Percentiles rank a stretch among this genome's conserved stretches.
These are phyloP conservation scores for Royoungia palumana DNA, from an alignment of 768 basidiomycete species.

Conservation along the genomic window DNA sequence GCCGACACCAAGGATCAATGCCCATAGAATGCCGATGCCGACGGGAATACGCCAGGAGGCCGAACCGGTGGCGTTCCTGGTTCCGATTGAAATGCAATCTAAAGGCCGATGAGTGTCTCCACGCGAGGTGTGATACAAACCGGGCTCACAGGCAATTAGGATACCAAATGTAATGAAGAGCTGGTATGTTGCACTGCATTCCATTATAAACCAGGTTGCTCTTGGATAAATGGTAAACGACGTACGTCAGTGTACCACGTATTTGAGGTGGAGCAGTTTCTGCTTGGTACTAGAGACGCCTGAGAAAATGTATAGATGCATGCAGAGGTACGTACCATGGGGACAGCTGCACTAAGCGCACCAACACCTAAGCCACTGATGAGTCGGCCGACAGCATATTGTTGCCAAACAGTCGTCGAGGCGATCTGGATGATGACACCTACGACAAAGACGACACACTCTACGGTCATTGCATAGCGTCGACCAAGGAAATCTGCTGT, in stretches of 20 bases:
- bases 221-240: neutral
- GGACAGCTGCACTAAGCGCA: conserved; percentile 63
- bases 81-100: conserved; percentile 71
- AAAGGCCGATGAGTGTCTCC: neutral
- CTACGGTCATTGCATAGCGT: conserved; percentile 60
- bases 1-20: conserved; percentile 55
- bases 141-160: conserved; percentile 53
- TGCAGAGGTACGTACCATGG: conserved; percentile 41
- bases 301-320: conserved; percentile 4
- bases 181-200: conserved; percentile 46
- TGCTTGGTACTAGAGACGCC: conserved; percentile 51
- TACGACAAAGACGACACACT: conserved; percentile 54
- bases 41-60: conserved; percentile 63
- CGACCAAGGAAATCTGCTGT: conserved; percentile 65
- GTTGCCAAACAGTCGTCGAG: conserved; percentile 53
- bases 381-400: conserved; percentile 64
- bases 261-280: conserved; percentile 72
- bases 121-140: neutral
- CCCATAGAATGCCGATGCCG: conserved; percentile 61
- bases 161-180: conserved; percentile 72
- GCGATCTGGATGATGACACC: conserved; percentile 62
- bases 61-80: conserved; percentile 44
- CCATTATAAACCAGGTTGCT: neutral
- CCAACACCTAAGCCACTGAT: conserved; percentile 68
- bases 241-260: conserved; percentile 57